These are phyloP conservation scores for Blastocladiella emersonii DNA, from an alignment of 371 early-diverging fungal species.

Conservation along the genomic window DNA sequence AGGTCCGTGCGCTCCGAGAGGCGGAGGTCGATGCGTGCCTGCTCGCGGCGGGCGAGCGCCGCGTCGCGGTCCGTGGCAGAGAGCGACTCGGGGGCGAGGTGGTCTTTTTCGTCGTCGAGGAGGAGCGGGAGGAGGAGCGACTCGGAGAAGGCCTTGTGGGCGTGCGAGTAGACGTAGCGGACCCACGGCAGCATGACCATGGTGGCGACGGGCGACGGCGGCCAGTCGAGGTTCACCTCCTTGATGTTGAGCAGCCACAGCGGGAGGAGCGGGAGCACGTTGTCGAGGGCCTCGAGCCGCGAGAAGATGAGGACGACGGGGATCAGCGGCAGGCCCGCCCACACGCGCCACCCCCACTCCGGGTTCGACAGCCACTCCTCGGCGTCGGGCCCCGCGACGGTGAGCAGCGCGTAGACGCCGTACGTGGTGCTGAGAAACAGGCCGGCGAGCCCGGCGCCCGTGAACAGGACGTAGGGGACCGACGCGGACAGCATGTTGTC, in stretches of 20 bases:
- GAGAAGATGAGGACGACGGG: neutral
- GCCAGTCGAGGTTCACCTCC: neutral
- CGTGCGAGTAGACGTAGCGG: neutral
- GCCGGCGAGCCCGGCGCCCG: neutral
- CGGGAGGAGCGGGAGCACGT: neutral
- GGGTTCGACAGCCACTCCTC: neutral
- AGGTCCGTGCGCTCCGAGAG: neutral
- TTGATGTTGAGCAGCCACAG: neutral
- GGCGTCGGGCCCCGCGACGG: neutral
- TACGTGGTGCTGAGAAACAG: neutral
- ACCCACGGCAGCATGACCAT: neutral
- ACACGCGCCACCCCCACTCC: slow-evolving; percentile 2
- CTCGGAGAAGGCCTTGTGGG: neutral
- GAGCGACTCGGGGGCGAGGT: neutral
- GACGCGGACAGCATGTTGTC: neutral
- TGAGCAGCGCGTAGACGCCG: neutral
- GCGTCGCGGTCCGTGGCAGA: neutral
- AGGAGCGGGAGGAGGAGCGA: neutral
- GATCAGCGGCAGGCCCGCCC: neutral
- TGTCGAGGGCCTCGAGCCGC: neutral
- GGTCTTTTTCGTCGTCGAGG: neutral
- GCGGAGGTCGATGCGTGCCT: neutral
- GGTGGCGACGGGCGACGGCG: neutral
- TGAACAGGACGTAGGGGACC: neutral
- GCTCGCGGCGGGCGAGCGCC: neutral